Conservation (phyloP, 768 basidiomycete genomes). For the Leccinum imitatum region DNA sequence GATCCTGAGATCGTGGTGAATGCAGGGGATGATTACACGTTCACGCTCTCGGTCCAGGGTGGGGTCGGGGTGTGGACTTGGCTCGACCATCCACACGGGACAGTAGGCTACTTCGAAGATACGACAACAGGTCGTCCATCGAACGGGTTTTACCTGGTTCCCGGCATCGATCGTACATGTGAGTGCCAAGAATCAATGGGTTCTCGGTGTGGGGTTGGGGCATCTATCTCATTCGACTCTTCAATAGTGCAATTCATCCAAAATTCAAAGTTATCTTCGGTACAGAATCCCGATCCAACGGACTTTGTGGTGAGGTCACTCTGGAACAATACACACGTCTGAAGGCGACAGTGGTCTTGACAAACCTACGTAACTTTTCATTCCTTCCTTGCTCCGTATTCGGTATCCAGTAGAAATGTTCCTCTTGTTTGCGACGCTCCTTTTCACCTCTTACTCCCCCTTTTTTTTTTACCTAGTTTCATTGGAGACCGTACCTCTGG, state of each 20-base stretch:
- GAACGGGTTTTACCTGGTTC: slow-evolving; percentile 59
- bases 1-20: no score
- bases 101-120: slow-evolving; percentile 53
- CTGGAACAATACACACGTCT: slow-evolving; percentile 51
- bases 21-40: slow-evolving; percentile 37
- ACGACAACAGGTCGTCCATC: slow-evolving; percentile 38
- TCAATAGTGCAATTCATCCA: slow-evolving; percentile 41
- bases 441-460: no score
- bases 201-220: not conserved
- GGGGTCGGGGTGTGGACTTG: slow-evolving; percentile 60
- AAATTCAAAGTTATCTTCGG: slow-evolving; percentile 39
- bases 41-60: slow-evolving; percentile 50
- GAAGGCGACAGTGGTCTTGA: not conserved
- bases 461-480: no score
- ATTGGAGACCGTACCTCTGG: no score
- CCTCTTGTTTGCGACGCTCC: no score
- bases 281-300: slow-evolving; percentile 36
- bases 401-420: no score
- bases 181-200: slow-evolving; percentile 12
- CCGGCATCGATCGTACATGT: slow-evolving; percentile 52
- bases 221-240: not conserved
- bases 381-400: no score
- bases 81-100: slow-evolving; percentile 58
- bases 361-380: no score
- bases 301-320: slow-evolving; percentile 52